Percentiles rank a stretch among this genome's conserved stretches.
These are phyloP conservation scores for Aureobasidium lini DNA, from an alignment of 2,329 filamentous ascomycete species.

Conservation along the genomic window DNA sequence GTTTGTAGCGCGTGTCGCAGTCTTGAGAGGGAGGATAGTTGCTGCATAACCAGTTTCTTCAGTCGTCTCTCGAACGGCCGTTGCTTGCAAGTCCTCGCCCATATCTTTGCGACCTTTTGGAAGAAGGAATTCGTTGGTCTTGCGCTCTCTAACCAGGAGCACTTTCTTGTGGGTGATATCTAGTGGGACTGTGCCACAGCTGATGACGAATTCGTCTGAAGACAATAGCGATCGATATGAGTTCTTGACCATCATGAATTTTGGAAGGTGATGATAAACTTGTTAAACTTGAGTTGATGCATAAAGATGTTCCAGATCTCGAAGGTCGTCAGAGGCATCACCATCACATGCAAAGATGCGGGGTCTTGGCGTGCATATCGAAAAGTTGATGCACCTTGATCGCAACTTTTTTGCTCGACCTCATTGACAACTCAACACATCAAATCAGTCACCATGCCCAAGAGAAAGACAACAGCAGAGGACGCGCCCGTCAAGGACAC, in stretches of 20 bases:
- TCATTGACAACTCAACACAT: not conserved
- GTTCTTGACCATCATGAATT: not conserved
- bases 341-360: constrained; percentile 2
- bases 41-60: constrained; percentile 16
- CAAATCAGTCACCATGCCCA: constrained; percentile 36
- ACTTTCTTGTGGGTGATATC: not conserved
- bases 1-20: not conserved
- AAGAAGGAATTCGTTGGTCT: constrained; percentile 12
- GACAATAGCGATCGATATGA: too few species aligned
- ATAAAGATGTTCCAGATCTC: not conserved
- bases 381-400: constrained; percentile 8
- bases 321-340: not conserved
- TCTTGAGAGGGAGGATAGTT: not conserved
- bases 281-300: not conserved
- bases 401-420: not conserved
- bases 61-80: constrained; percentile 16
- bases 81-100: constrained; percentile 13
- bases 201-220: not conserved
- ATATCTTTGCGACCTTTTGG: constrained; percentile 18
- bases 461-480: constrained; percentile 43
- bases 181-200: not conserved
- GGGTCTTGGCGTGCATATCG: constrained; percentile 1
- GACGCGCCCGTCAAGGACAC: constrained; percentile 38
- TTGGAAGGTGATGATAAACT: not conserved
- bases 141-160: not conserved